Percentiles rank a stretch among this genome's conserved stretches.
Conservation (phyloP, 176 grass and related monocot species). For the Chloris gayana region DNA sequence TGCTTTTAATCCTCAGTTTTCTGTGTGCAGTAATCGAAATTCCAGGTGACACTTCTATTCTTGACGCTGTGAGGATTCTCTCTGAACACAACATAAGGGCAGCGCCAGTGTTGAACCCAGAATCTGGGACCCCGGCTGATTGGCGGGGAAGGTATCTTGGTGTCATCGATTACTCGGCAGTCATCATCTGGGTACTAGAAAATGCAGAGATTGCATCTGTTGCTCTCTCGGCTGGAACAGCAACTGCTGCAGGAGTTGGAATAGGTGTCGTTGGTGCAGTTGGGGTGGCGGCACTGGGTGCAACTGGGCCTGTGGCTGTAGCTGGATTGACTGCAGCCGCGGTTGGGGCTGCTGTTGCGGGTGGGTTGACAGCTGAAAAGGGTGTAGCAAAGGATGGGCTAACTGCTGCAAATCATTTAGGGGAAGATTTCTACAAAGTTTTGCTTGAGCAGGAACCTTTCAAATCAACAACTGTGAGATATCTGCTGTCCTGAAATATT, state of each 20-base stretch:
- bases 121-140: constrained; percentile 47
- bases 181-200: constrained; percentile 81
- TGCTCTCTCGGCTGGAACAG: constrained; percentile 56
- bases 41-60: constrained; percentile 64
- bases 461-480: constrained; percentile 70
- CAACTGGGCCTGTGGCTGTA: constrained; percentile 53
- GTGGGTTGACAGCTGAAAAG: constrained; percentile 60
- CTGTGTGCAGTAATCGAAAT: constrained; percentile 76
- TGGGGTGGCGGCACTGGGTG: constrained; percentile 48
- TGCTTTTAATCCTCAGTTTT: constrained; percentile 15
- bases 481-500: constrained; percentile 11
- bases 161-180: constrained; percentile 76
- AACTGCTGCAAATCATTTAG: constrained; percentile 55
- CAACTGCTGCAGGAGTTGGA: constrained; percentile 57
- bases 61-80: constrained; percentile 75
- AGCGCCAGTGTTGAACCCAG: constrained; percentile 67
- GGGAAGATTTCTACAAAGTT: constrained; percentile 70
- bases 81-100: constrained; percentile 84
- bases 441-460: constrained; percentile 83
- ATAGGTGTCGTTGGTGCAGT: constrained; percentile 55
- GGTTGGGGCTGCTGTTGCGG: constrained; percentile 61
- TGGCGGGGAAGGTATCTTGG: constrained; percentile 81
- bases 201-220: constrained; percentile 70
- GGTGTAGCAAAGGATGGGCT: constrained; percentile 58
- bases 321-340: constrained; percentile 60